phyloP scores from a whole-genome alignment of 2,329 filamentous ascomycete genomes.

The Phialophora expanda region DNA sequence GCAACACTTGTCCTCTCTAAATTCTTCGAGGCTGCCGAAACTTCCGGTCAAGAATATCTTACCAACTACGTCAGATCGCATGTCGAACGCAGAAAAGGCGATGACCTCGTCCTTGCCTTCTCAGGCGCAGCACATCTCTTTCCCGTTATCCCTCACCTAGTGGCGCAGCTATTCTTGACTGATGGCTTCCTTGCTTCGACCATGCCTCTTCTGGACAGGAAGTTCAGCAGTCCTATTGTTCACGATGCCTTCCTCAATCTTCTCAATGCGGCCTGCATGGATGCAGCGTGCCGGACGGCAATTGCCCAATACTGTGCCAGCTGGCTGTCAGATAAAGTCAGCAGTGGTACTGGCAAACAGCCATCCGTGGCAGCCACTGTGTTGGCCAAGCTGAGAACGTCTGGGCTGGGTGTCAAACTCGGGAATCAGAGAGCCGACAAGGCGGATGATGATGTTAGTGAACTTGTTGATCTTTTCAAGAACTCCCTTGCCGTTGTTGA shows the following conservation, averaged over 20 bases:
- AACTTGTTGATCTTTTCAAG: constrained; percentile 62
- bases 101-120: constrained; percentile 89
- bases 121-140: constrained; percentile 90
- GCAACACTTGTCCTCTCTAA: constrained; percentile 82
- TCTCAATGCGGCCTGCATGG: constrained; percentile 89
- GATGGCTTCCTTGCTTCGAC: constrained; percentile 84
- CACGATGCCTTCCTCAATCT: constrained; percentile 87
- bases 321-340: constrained; percentile 85
- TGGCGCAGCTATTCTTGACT: constrained; percentile 79
- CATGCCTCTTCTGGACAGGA: constrained; percentile 75
- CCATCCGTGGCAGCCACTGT: constrained; percentile 70
- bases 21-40: constrained; percentile 76
- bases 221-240: constrained; percentile 82
- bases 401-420: constrained; percentile 41
- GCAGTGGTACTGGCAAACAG: constrained; percentile 66
- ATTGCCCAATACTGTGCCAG: constrained; percentile 82
- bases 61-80: constrained; percentile 75
- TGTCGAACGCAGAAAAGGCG: constrained; percentile 75
- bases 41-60: constrained; percentile 72
- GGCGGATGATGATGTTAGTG: constrained; percentile 54
- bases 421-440: constrained; percentile 44
- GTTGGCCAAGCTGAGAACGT: constrained; percentile 65
- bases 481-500: constrained; percentile 46
- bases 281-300: constrained; percentile 78
- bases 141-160: constrained; percentile 78